Evolutionary conservation across 2,329 filamentous ascomycete genomes (phyloP).

Genomic region (Metarhizium robertsii): DNA sequence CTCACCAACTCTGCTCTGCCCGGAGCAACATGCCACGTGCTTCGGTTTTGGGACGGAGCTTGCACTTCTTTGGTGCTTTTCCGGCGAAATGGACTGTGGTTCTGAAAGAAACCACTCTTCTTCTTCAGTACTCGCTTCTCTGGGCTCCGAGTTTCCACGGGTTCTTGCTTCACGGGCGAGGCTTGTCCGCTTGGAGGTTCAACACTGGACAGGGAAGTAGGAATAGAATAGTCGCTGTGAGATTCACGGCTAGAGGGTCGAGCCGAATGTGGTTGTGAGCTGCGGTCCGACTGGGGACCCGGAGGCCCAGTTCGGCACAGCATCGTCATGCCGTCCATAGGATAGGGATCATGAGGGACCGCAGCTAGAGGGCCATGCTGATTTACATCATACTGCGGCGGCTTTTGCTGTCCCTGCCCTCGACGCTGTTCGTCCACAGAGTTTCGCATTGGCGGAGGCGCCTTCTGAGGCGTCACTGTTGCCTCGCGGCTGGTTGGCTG

Average conservation of each 20-base stretch:
- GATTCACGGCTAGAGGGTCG: constrained; percentile 80
- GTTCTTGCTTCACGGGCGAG: constrained; percentile 62
- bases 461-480: constrained; percentile 41
- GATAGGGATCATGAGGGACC: constrained; percentile 88
- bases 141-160: constrained; percentile 36
- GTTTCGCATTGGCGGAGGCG: constrained; percentile 8
- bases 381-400: constrained; percentile 31
- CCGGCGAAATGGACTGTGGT: constrained; percentile 82
- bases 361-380: constrained; percentile 54
- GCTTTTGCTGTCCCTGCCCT: constrained; percentile 5
- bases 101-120: constrained; percentile 85
- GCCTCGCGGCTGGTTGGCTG: constrained; percentile 39
- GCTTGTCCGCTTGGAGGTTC: constrained; percentile 66
- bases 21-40: constrained; percentile 46
- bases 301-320: constrained; percentile 69
- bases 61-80: constrained; percentile 74
- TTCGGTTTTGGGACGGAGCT: constrained; percentile 34
- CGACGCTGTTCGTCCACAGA: constrained; percentile 12
- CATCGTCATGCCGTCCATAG: constrained; percentile 94
- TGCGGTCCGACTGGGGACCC: constrained; percentile 49
- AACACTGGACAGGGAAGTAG: constrained; percentile 79
- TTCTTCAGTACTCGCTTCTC: constrained; percentile 61
- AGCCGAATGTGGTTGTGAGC: constrained; percentile 44
- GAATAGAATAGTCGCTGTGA: constrained; percentile 82
- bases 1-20: constrained; percentile 7